Percentiles rank a stretch among this genome's conserved stretches.
These are phyloP conservation scores for Verticillium nonalfalfae DNA, from an alignment of 2,329 filamentous ascomycete species.

Conservation along the genomic window DNA sequence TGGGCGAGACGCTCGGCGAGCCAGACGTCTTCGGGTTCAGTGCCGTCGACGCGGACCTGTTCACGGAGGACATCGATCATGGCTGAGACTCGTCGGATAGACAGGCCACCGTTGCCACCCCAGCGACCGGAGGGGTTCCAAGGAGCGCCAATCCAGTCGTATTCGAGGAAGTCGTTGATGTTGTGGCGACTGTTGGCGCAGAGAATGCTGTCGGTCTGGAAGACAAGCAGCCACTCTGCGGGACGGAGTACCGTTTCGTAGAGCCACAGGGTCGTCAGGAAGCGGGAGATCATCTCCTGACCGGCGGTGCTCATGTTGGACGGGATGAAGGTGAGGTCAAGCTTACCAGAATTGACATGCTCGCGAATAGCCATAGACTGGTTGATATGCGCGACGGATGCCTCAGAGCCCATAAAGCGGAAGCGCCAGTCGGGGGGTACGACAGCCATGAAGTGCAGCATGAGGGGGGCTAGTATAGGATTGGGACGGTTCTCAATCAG, in stretches of 20 bases:
- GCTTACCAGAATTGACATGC: slow-evolving; percentile 35
- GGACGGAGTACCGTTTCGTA: slow-evolving; percentile 42
- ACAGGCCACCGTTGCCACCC: slow-evolving; percentile 47
- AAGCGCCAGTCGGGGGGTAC: slow-evolving; percentile 50
- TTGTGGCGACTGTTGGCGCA: slow-evolving; percentile 43
- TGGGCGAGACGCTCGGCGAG: slow-evolving; percentile 44
- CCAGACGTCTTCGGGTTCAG: slow-evolving; percentile 51
- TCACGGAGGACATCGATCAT: slow-evolving; percentile 45
- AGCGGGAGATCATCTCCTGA: slow-evolving; percentile 45
- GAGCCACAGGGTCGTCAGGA: slow-evolving; percentile 45
- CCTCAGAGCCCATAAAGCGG: slow-evolving; percentile 45
- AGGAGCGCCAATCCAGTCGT: slow-evolving; percentile 48
- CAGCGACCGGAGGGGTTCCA: slow-evolving; percentile 34
- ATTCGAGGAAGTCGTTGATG: slow-evolving; percentile 43
- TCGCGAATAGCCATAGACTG: slow-evolving; percentile 36
- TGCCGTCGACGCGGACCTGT: slow-evolving; percentile 34
- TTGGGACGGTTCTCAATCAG: slow-evolving; percentile 46
- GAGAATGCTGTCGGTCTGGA: slow-evolving; percentile 49
- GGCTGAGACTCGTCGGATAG: slow-evolving; percentile 43
- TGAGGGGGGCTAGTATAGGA: slow-evolving; percentile 42
- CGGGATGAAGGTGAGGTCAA: slow-evolving; percentile 45
- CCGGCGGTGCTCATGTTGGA: slow-evolving; percentile 41
- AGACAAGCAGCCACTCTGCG: slow-evolving; percentile 48
- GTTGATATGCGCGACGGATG: slow-evolving; percentile 38
- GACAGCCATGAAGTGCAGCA: slow-evolving; percentile 50